These are phyloP conservation scores for Exophiala xenobiotica DNA, from an alignment of 2,329 filamentous ascomycete genomes.

Conservation along the genomic window DNA sequence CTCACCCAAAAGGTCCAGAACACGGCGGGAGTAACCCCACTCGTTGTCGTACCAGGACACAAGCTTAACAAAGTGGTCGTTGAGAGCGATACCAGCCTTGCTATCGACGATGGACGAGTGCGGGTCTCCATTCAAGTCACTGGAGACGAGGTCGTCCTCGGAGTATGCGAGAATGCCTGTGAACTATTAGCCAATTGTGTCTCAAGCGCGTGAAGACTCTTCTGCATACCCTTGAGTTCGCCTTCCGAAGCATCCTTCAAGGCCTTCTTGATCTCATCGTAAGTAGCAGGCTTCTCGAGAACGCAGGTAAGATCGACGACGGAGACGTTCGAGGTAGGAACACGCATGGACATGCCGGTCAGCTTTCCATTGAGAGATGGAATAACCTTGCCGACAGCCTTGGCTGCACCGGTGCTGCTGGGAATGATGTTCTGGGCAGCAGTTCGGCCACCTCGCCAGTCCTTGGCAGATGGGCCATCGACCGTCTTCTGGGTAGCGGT, in stretches of 20 bases:
- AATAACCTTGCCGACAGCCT: conserved; percentile 99
- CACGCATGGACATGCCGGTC: conserved; percentile 99
- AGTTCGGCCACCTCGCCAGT: conserved; percentile 98
- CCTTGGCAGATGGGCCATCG: conserved; percentile 95
- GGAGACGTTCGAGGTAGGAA: conserved; percentile 97
- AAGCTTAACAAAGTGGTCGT: conserved; percentile 98
- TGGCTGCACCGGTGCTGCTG: conserved; percentile 97
- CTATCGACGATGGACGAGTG: conserved; percentile 98
- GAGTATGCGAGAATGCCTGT: conserved; percentile 87
- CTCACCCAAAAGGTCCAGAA: conserved; percentile 68
- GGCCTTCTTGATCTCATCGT: conserved; percentile 85
- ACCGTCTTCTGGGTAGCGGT: conserved; percentile 99
- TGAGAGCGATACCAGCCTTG: conserved; percentile 98
- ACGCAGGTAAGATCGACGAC: conserved; percentile 96
- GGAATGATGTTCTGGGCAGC: conserved; percentile 99
- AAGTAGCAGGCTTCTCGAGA: conserved; percentile 75
- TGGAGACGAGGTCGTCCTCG: conserved; percentile 94
- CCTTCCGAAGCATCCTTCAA: conserved; percentile 85
- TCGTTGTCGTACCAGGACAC: conserved; percentile 99
- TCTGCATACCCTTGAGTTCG: conserved; percentile 73
- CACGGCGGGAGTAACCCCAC: conserved; percentile 98
- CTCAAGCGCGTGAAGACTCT: background rate
- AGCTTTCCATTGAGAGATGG: conserved; percentile 98
- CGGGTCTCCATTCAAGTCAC: conserved; percentile 87
- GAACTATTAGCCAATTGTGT: conserved; percentile 26